Base-by-base conservation (phyloP, 192 early-diverging fungal genomes). In the Entophlyctis luteolus region DNA sequence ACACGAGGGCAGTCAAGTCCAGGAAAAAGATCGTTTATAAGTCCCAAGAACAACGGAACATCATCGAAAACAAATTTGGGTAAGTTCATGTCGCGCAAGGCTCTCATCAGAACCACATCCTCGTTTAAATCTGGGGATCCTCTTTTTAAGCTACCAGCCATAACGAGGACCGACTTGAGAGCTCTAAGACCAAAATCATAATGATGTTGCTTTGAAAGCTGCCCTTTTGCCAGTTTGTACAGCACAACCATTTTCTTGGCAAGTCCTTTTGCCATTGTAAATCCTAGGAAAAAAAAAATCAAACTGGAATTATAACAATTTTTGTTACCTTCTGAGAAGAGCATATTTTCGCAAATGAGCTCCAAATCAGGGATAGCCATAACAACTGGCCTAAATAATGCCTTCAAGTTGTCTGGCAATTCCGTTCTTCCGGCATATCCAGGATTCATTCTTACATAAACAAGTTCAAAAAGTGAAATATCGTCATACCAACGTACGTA, bases 231-330 rank as follows among this genome's bases (percentile, higher is more conserved):
- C 10, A 85, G 70, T 54, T 85, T 85, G 65, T 85, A 85, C 3
- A 85, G 67, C 1, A 85, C 84, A 6, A 85, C 84, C 84, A 85
- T 85, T 67, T 85, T 85, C 58, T 90, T 90, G 35, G 88, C 87
- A 1, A 90, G 71, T 0, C 77, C 76, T 74, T 90, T 90, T 1
- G 89, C 89, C 22, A 87, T 68, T 1, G 86, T 87, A 62, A 90
- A 85, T 42, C 87, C 85, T 42, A 12, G 39, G n/a, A 8, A n/a
- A n/a, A n/a, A n/a, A n/a, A n/a, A n/a, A n/a, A n/a, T n/a, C n/a
- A n/a, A n/a, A n/a, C n/a, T n/a, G n/a, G n/a, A n/a, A n/a, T n/a
- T n/a, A n/a, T n/a, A n/a, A n/a, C n/a, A n/a, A n/a, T n/a, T n/a
- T n/a, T n/a, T n/a, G n/a, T 12, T 42, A 42, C 39, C 39, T 72